Evolutionary conservation across 2,329 filamentous ascomycete species (phyloP).

Genomic region (Fusarium avenaceum): DNA sequence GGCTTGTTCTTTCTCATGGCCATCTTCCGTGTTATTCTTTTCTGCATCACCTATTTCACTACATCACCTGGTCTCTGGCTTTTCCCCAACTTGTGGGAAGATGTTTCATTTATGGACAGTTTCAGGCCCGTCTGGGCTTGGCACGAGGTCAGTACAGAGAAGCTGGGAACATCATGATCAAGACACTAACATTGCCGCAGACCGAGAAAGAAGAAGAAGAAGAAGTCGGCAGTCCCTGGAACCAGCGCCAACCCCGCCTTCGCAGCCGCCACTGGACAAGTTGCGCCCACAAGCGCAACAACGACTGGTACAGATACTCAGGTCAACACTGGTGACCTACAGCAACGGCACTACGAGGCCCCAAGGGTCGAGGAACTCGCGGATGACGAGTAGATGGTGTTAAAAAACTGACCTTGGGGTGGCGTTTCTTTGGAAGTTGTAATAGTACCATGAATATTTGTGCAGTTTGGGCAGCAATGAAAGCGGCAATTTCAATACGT

Average conservation of each 20-base stretch:
- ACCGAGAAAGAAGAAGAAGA: constrained; percentile 67
- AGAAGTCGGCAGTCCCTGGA: constrained; percentile 60
- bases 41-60: constrained; percentile 90
- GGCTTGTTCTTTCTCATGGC: constrained; percentile 98
- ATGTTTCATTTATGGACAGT: constrained; percentile 97
- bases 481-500: constrained; percentile 16
- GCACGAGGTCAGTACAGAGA: constrained; percentile 81
- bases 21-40: constrained; percentile 94
- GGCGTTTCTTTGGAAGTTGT: constrained; percentile 49
- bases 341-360: constrained; percentile 62
- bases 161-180: not conserved
- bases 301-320: constrained; percentile 70
- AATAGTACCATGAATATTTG: constrained; percentile 40
- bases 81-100: constrained; percentile 97
- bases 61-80: constrained; percentile 93
- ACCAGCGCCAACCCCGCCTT: constrained; percentile 59
- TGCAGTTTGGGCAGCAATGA: constrained; percentile 34
- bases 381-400: constrained; percentile 60
- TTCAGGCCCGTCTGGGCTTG: constrained; percentile 98
- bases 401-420: constrained; percentile 26
- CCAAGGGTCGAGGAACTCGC: constrained; percentile 68
- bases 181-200: constrained; percentile 44
- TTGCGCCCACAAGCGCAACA: constrained; percentile 65
- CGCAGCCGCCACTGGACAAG: constrained; percentile 66
- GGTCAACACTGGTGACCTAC: constrained; percentile 59